phyloP scores from a whole-genome alignment of 176 grass and related monocot genomes.

The Zea mays region DNA sequence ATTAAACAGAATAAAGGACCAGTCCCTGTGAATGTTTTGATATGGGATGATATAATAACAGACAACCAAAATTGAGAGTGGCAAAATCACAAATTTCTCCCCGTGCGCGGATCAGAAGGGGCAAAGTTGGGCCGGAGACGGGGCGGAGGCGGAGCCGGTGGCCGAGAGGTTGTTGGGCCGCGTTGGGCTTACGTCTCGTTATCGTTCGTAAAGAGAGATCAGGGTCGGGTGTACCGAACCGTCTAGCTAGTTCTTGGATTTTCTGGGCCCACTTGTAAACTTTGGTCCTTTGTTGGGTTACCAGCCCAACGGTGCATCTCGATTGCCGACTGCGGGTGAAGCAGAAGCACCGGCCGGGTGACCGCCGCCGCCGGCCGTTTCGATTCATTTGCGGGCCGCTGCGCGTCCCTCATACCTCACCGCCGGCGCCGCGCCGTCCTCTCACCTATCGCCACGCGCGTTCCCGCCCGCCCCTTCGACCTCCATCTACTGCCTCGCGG shows the following conservation, averaged over 20 bases:
- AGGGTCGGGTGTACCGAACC: neutral
- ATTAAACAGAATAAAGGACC: neutral
- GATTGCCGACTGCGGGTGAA: no score
- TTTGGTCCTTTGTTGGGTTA: no score
- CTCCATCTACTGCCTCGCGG: neutral
- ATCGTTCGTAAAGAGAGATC: neutral
- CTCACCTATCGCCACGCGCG: neutral
- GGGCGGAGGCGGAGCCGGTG: neutral
- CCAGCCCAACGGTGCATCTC: neutral
- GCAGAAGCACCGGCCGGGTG: no score
- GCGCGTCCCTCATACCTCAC: neutral
- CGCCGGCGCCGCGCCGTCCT: neutral
- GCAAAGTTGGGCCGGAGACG: neutral
- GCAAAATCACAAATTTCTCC: no score
- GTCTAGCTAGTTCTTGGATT: neutral
- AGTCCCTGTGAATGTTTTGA: no score
- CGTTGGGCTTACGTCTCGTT: neutral
- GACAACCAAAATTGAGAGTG: no score
- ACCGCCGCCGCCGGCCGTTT: neutral
- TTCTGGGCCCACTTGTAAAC: neutral
- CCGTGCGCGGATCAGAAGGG: neutral
- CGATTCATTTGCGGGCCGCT: neutral
- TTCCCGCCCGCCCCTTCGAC: neutral
- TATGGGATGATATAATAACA: no score
- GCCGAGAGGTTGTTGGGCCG: neutral